Percentiles rank a stretch among this genome's conserved stretches.
phyloP scores from a whole-genome alignment of 345 rosid species.

The Eucalyptus regnans region DNA sequence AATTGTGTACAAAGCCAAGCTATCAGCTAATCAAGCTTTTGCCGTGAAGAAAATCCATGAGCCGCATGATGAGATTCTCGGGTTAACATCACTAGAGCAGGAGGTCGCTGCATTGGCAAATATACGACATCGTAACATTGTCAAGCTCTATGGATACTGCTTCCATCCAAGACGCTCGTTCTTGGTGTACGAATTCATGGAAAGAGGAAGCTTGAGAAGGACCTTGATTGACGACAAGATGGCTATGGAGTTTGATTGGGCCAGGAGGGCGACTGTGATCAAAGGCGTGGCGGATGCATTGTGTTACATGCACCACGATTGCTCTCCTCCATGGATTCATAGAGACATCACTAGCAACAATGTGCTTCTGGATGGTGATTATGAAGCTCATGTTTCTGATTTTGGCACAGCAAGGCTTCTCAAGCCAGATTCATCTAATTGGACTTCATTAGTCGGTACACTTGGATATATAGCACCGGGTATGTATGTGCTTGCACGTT shows the following conservation, averaged over 20 bases:
- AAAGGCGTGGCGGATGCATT: not conserved
- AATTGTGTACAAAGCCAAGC: not conserved
- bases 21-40: not conserved
- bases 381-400: slow-evolving; percentile 1
- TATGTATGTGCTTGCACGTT: not conserved
- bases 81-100: not conserved
- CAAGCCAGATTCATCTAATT: not conserved
- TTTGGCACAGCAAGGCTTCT: not conserved
- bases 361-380: slow-evolving; percentile 3
- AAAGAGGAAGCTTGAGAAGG: not conserved
- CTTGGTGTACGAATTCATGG: not conserved
- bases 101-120: not conserved
- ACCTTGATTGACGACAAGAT: not conserved
- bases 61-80: not conserved
- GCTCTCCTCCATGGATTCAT: slow-evolving; percentile 1
- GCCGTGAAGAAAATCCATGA: not conserved
- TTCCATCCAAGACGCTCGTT: not conserved
- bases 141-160: not conserved
- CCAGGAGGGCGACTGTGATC: not conserved
- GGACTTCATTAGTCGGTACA: not conserved
- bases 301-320: slow-evolving; percentile 5
- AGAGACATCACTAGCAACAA: slow-evolving; percentile 11
- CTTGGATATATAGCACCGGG: slow-evolving; percentile 19
- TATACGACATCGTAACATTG: not conserved
- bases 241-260: not conserved